These are phyloP conservation scores for Pythium rhizo-oryzae DNA, from an alignment of 352 stramenopile species.

Conservation along the genomic window DNA sequence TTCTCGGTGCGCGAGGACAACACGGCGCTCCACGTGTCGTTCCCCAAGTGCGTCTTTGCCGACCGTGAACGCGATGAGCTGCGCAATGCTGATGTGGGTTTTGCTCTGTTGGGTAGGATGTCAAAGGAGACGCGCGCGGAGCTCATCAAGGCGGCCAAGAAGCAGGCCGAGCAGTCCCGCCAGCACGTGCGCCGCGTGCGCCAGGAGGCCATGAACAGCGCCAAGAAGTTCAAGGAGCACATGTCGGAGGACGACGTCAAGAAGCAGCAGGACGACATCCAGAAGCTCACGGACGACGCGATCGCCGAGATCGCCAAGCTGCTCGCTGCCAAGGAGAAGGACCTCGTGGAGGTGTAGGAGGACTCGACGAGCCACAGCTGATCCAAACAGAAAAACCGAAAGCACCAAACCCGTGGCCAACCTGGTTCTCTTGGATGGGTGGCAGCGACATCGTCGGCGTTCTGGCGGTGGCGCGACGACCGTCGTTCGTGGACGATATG, in stretches of 20 bases:
- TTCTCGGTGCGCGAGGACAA: conserved; percentile 75
- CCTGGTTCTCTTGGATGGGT: neutral
- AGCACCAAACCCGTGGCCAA: neutral
- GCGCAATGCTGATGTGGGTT: neutral
- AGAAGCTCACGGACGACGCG: conserved; percentile 77
- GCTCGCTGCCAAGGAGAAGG: conserved; percentile 77
- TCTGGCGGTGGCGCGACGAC: too few relatives aligned
- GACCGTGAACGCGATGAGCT: neutral
- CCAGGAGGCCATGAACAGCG: conserved; percentile 83
- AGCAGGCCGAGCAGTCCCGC: conserved; percentile 78
- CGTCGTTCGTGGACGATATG: neutral
- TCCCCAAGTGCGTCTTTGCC: conserved; percentile 66
- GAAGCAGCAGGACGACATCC: conserved; percentile 74
- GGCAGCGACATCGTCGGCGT: too few relatives aligned
- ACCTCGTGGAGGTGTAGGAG: conserved; percentile 61
- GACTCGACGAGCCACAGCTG: neutral
- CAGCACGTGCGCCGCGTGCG: conserved; percentile 85
- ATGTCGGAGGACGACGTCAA: conserved; percentile 83
- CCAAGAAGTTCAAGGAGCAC: conserved; percentile 82
- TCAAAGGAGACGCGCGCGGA: conserved; percentile 83
- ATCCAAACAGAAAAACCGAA: neutral
- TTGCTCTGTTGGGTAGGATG: conserved; percentile 48
- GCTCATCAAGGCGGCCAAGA: conserved; percentile 79
- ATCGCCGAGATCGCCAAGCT: conserved; percentile 76
- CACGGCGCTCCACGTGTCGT: conserved; percentile 71